Conservation (phyloP, 2,329 filamentous ascomycete genomes). For the Colletotrichum euphorbiae region DNA sequence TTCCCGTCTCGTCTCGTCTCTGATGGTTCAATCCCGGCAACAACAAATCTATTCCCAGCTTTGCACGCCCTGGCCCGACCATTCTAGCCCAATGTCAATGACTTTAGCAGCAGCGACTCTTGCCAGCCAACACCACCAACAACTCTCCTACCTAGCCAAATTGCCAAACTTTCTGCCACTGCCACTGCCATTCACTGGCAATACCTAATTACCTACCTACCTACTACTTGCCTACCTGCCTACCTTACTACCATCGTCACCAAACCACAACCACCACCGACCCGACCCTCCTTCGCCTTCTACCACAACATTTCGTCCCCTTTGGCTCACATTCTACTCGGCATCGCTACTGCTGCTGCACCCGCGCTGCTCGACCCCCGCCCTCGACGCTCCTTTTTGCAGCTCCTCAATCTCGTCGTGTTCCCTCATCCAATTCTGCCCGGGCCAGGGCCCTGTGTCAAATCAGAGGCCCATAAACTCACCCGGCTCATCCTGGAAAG, state of each 20-base stretch:
- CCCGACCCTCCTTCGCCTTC: slow-evolving; percentile 17
- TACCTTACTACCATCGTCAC: not conserved
- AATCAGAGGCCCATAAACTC: slow-evolving; percentile 38
- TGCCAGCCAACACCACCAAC: not conserved
- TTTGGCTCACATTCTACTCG: slow-evolving; percentile 22
- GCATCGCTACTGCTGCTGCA: slow-evolving; percentile 30
- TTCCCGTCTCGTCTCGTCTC: slow-evolving; percentile 25
- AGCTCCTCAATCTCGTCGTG: not conserved
- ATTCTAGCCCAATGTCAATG: slow-evolving; percentile 37
- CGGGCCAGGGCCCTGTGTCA: slow-evolving; percentile 34
- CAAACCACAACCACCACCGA: slow-evolving; percentile 1
- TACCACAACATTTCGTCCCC: slow-evolving; percentile 27
- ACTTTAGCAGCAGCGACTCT: slow-evolving; percentile 20
- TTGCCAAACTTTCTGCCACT: slow-evolving; percentile 5
- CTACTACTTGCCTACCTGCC: no score
- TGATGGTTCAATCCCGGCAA: slow-evolving; percentile 3
- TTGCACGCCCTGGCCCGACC: slow-evolving; percentile 14
- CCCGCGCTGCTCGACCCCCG: slow-evolving; percentile 1
- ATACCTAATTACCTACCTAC: not conserved
- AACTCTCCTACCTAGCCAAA: not conserved
- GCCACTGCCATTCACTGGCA: slow-evolving; percentile 17
- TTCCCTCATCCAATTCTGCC: not conserved
- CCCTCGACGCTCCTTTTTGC: slow-evolving; percentile 33
- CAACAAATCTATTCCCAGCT: slow-evolving; percentile 26
- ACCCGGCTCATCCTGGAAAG: slow-evolving; percentile 37